Base-by-base conservation (phyloP, 139 green algal species). In the Zygnema cylindricum region DNA sequence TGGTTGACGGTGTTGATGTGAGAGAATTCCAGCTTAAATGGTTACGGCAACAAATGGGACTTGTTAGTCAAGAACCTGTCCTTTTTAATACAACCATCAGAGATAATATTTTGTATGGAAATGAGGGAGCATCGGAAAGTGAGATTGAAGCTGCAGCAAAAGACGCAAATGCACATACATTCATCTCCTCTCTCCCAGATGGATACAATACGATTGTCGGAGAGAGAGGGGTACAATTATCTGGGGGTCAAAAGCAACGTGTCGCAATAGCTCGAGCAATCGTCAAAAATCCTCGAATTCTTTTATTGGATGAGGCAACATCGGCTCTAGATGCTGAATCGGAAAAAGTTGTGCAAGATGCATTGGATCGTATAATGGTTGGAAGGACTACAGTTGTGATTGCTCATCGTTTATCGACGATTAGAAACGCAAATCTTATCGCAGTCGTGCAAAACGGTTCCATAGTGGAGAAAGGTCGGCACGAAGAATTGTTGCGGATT, bases 341-440 rank as follows among this genome's bases (percentile, higher is more conserved):
- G 23, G 86, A 91, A 78, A 40, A 78, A 21, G 86, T 97, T 30
- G 95, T 98, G 69, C 95, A 98, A 92, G 95, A 90, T 3, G 92
- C 94, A 25, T 88, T 96, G 63, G 94, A 96, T 39, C 69, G 11
- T 36, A 89, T 98, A 0, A 96, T 98, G 96, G 69, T 84, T 16
- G 81, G 79, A 16, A 35, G 95, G 69, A 91, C 86, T 23, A 95
- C 93, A 43, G 90, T 99, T 30, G 95, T 99, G 81, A 95, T 99
- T 7, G 98, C 98, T 1, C 98, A 99, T 91, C 94, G 97, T 1
- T 93, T 99, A 25, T 96, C 93, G 69, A 99, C 98, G 11, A 95
- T 92, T 38, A 21, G 35, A 54, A 35, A 90, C 30, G 84, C 73
- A 11, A 55, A 99, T 84, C 92, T 96, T 55, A 98, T 99, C 41